Percentiles rank a stretch among this genome's conserved stretches.
Conservation (phyloP, 2,329 filamentous ascomycete genomes). For the Trichothecium roseum region DNA sequence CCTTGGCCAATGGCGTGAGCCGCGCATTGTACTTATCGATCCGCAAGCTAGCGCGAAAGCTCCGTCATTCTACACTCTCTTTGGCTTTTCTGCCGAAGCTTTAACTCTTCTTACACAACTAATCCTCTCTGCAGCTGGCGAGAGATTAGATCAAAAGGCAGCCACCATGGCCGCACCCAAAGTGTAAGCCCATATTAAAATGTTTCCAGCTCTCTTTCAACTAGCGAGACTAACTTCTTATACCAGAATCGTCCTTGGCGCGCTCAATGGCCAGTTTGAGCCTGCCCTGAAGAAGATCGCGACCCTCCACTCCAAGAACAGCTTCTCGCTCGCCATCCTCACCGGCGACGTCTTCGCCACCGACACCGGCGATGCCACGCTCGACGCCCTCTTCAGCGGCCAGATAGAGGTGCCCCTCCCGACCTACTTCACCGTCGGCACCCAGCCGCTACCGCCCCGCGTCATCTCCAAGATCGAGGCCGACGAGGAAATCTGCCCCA, state of each 20-base stretch:
- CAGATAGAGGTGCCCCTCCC: slow-evolving; percentile 65
- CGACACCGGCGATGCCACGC: slow-evolving; percentile 43
- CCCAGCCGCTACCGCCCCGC: slow-evolving; percentile 55
- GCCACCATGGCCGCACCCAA: slow-evolving; percentile 35
- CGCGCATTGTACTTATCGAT: slow-evolving; percentile 16
- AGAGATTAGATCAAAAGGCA: background rate
- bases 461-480: slow-evolving; percentile 66
- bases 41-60: background rate
- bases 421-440: slow-evolving; percentile 84
- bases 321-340: slow-evolving; percentile 76
- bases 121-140: no score
- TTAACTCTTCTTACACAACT: no score
- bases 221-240: slow-evolving; percentile 5
- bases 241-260: slow-evolving; percentile 67
- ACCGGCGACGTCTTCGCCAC: slow-evolving; percentile 72
- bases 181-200: slow-evolving; percentile 25
- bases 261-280: slow-evolving; percentile 68
- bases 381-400: slow-evolving; percentile 61
- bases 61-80: no score
- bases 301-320: slow-evolving; percentile 75
- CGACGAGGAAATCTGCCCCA: slow-evolving; percentile 71
- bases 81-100: no score
- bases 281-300: slow-evolving; percentile 71
- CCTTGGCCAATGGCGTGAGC: slow-evolving; percentile 17
- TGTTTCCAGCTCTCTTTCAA: background rate